Percentiles rank a stretch among this genome's conserved stretches.
Evolutionary conservation across 495 filamentous ascomycete genomes (phyloP).

Genomic region (Tuber indicum): DNA sequence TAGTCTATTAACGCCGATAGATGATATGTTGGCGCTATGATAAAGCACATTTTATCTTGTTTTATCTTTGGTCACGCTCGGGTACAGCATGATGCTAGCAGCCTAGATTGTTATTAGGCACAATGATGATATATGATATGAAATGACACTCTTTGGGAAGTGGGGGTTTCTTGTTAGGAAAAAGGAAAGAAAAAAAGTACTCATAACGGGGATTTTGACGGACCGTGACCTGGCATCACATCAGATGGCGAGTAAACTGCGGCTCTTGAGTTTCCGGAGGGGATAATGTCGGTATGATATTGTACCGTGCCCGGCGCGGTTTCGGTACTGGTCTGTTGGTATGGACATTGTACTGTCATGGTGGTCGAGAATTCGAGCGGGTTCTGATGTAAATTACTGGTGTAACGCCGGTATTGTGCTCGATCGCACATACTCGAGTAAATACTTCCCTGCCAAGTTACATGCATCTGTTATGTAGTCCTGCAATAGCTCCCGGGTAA

Average conservation of each 20-base stretch:
- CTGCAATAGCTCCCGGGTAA: background rate
- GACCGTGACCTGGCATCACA: background rate
- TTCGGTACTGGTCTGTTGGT: background rate
- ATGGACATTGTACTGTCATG: background rate
- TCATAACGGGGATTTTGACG: background rate
- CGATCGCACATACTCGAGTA: background rate
- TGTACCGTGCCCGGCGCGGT: background rate
- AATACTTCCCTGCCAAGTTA: background rate
- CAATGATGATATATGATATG: too few species aligned
- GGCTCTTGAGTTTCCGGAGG: background rate
- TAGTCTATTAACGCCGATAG: too few species aligned
- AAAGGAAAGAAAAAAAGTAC: background rate
- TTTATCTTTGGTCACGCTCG: too few species aligned
- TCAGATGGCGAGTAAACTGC: background rate
- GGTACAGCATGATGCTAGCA: too few species aligned
- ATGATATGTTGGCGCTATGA: too few species aligned
- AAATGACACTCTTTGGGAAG: too few species aligned
- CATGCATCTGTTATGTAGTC: background rate
- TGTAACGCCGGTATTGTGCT: background rate
- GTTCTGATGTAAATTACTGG: background rate
- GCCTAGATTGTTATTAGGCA: too few species aligned
- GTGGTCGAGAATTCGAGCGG: background rate
- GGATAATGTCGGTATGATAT: background rate
- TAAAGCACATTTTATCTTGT: too few species aligned
- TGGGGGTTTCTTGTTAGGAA: background rate